phyloP scores from a whole-genome alignment of 352 stramenopile species.

The Globisporangium canariense region DNA sequence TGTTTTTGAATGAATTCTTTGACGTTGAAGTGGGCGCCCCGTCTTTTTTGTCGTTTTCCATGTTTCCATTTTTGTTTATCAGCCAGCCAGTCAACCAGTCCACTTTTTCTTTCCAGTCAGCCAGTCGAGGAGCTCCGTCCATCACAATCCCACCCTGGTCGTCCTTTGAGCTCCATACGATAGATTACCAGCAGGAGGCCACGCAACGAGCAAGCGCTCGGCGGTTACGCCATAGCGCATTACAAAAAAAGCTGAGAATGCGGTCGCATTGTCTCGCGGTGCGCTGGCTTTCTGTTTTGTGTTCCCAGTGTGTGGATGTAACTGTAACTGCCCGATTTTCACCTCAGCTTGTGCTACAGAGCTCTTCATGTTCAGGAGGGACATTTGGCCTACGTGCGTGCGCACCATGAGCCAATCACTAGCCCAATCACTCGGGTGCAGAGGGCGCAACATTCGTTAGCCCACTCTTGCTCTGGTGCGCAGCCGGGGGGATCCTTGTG shows the following conservation, averaged over 20 bases:
- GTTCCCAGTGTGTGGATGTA: no score
- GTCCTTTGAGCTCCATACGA: background rate
- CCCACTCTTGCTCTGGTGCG: background rate
- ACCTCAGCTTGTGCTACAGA: no score
- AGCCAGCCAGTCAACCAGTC: background rate
- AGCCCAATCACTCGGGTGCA: background rate
- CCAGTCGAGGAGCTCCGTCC: background rate
- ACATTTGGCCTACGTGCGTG: background rate
- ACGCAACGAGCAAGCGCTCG: no score
- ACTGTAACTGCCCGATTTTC: no score
- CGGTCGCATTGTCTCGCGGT: no score
- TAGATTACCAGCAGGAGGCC: no score
- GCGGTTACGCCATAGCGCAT: no score
- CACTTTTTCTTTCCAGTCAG: no score
- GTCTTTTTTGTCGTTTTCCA: background rate
- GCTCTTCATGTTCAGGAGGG: background rate
- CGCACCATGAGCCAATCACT: constrained; percentile 1
- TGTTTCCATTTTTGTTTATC: background rate
- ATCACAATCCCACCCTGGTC: background rate
- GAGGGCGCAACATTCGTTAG: background rate
- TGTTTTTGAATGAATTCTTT: background rate
- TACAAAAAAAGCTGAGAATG: no score
- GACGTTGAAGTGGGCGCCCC: background rate
- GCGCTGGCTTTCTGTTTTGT: no score
- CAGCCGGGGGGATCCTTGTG: background rate